A percentile compares a stretch with the other conserved stretches of the same genome.
Evolutionary conservation across 257 asterid genomes (phyloP).

Genomic region (Asclepias syriaca): DNA sequence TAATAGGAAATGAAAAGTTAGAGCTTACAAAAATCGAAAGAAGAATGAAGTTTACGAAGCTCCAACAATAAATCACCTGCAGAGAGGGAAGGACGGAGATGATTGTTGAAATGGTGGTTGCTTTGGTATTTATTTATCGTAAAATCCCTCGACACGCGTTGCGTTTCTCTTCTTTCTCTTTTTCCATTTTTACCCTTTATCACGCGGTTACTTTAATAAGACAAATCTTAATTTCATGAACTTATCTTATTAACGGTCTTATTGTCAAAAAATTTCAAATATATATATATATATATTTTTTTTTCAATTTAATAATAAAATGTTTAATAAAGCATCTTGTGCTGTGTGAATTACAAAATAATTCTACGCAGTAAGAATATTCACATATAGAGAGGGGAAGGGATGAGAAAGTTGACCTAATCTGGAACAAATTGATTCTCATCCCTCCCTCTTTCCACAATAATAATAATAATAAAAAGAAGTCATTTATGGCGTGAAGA

Average conservation of each 20-base stretch:
- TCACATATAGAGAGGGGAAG: too few species aligned
- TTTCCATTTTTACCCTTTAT: too few species aligned
- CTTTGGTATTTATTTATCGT: not conserved
- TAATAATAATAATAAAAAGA: not conserved
- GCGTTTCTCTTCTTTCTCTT: not conserved
- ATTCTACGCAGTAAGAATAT: too few species aligned
- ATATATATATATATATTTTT: too few species aligned
- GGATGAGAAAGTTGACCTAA: not conserved
- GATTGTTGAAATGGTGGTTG: not conserved
- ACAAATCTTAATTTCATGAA: too few species aligned
- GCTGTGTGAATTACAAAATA: too few species aligned
- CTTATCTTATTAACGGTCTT: too few species aligned
- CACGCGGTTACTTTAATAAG: constrained; percentile 1
- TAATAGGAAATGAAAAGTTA: not conserved
- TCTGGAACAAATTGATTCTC: too few species aligned
- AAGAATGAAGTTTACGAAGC: not conserved
- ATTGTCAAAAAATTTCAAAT: too few species aligned
- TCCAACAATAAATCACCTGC: not conserved
- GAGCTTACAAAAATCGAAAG: constrained; percentile 1
- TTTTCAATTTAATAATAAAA: too few species aligned
- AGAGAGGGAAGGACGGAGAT: too few species aligned
- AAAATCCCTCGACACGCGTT: not conserved
- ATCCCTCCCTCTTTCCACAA: not conserved
- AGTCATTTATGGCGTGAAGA: not conserved
- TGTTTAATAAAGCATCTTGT: too few species aligned